A percentile compares a stretch with the other conserved stretches of the same genome.
Conservation (phyloP, 176 grass and related monocot species). For the Triticum dicoccoides region DNA sequence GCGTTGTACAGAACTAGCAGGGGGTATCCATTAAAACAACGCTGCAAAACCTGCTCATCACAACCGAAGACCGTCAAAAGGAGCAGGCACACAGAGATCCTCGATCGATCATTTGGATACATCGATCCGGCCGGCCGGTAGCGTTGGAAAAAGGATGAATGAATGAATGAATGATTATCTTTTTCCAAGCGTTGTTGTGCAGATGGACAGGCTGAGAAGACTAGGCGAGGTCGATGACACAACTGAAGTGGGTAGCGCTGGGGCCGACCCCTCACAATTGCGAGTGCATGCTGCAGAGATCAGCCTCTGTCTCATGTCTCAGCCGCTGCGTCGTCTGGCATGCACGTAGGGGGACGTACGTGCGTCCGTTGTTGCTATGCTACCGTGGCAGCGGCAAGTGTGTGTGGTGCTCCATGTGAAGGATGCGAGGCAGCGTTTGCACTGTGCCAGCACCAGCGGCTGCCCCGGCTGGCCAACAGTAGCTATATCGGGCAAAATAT, state of each 20-base stretch:
- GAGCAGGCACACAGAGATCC: neutral
- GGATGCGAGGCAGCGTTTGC: neutral
- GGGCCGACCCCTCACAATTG: conserved; percentile 24
- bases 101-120: neutral
- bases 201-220: conserved; percentile 43
- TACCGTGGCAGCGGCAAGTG: conserved; percentile 21
- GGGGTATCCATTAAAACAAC: neutral
- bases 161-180: conserved; percentile 19
- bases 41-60: neutral
- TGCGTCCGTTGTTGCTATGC: neutral
- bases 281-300: conserved; percentile 12
- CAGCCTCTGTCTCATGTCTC: neutral
- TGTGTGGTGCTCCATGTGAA: neutral
- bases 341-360: neutral
- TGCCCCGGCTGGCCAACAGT: conserved; percentile 45
- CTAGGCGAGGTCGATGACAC: conserved; percentile 48
- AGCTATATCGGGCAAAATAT: conserved; percentile 43
- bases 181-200: conserved; percentile 22
- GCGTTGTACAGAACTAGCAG: neutral
- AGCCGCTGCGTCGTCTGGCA: neutral
- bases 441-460: conserved; percentile 15
- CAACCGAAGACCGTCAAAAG: neutral
- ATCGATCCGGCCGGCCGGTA: neutral
- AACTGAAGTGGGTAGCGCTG: conserved; percentile 47
- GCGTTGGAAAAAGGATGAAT: neutral